Base-by-base conservation (phyloP, 2,329 filamentous ascomycete species). In the Trichoderma sp. region DNA sequence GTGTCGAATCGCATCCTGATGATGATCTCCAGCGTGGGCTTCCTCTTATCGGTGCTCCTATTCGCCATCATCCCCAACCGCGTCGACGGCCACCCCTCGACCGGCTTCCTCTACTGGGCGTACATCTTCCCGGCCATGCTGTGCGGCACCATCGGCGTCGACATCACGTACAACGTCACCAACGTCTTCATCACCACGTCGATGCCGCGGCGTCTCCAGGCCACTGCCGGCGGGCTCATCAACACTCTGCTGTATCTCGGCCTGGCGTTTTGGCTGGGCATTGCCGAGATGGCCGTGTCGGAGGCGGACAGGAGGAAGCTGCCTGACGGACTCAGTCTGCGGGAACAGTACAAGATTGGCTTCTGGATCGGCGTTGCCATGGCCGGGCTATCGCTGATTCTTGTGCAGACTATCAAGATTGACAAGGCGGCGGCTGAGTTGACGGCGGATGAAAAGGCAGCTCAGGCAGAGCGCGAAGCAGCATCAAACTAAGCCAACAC, bases 161-260 rank as follows among this genome's bases (percentile, higher is more conserved):
- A 94, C 73, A 87, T 93, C 65, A 88, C 87, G 7, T 93, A 90
- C 79, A 92, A 90, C 74, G 85, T 93, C 1, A 86, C 89, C 19
- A 93, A 91, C 73, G 86, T 94, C 68, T 94, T 92, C 78, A 90
- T 93, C 76, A 93, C 90, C 0, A 93, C 90, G 0, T 86, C 85
- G 15, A 81, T 93, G 70, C 90, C 91, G 0, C 82, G 82, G 5
- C 83, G 85, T 13, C 83, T 88, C 59, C 92, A 94, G 75, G 91
- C 90, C 0, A 81, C 92, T 0, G 91, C 90, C 0, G 90, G 91
- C 1, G 90, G 88, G 0, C 77, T 93, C 54, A 88, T 91, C 73
- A 92, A 91, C 78, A 88, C 86, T 57, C 78, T 92, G 2, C 75
- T 93, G 34, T 91, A 92, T 73, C 81, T 94, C 88, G 89, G 79